phyloP scores from a whole-genome alignment of 164 flowering plant genomes.

The Piper longum region DNA sequence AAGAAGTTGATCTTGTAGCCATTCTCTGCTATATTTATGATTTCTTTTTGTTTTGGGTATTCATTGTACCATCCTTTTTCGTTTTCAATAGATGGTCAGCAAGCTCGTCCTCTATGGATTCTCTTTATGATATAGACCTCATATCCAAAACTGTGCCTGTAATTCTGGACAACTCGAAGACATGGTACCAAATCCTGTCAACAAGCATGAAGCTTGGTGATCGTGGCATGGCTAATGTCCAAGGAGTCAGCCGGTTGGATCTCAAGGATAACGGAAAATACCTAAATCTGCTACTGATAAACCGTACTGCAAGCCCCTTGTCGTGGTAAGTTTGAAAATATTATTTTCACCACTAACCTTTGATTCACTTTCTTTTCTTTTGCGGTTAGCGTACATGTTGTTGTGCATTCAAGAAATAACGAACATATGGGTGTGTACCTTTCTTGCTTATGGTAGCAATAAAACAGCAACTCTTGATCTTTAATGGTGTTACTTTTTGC shows the following conservation, averaged over 20 bases:
- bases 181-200: conserved; percentile 56
- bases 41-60: neutral
- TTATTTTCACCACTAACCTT: neutral
- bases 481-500: too few species aligned
- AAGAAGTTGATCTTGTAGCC: too few species aligned
- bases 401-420: too few species aligned
- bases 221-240: conserved; percentile 69
- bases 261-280: conserved; percentile 45
- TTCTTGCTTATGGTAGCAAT: too few species aligned
- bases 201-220: conserved; percentile 81
- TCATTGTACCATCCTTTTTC: conserved; percentile 7
- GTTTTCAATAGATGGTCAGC: conserved; percentile 58
- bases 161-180: conserved; percentile 74
- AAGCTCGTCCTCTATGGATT: conserved; percentile 72
- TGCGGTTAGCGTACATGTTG: neutral
- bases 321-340: conserved; percentile 43
- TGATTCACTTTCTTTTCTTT: too few species aligned
- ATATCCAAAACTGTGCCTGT: conserved; percentile 79
- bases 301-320: conserved; percentile 91
- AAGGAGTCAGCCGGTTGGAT: conserved; percentile 44
- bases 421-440: too few species aligned
- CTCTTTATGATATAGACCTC: conserved; percentile 76
- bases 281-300: conserved; percentile 63
- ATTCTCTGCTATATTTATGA: neutral
- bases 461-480: too few species aligned